phyloP scores from a whole-genome alignment of 1,284 basidiomycete genomes.

The Ustilago nuda region DNA sequence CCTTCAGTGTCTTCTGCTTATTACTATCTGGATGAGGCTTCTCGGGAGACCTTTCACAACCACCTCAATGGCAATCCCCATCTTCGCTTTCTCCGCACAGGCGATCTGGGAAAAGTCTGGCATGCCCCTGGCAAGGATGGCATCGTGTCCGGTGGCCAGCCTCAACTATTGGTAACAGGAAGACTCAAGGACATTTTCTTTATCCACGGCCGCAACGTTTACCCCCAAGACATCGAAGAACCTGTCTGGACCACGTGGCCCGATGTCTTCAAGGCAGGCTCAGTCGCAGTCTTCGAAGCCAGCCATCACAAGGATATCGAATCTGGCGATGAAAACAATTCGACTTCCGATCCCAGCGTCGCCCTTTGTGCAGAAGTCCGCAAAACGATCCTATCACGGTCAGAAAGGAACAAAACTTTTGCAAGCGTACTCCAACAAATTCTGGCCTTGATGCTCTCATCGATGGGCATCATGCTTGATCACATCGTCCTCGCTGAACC shows the following conservation, averaged over 20 bases:
- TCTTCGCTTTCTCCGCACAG: background rate
- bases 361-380: background rate
- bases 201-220: background rate
- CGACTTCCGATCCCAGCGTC: background rate
- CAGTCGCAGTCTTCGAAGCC: background rate
- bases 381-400: background rate
- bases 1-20: background rate
- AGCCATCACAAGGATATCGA: background rate
- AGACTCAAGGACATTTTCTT: background rate
- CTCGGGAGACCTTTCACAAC: background rate
- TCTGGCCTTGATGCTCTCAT: background rate
- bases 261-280: background rate
- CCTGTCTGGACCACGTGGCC: background rate
- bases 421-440: background rate
- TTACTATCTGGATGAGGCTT: background rate
- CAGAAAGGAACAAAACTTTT: background rate
- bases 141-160: background rate
- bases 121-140: background rate
- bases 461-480: background rate
- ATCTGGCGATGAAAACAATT: background rate
- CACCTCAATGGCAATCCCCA: background rate
- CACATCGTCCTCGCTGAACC: background rate
- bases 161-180: background rate
- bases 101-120: background rate
- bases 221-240: background rate